These are phyloP conservation scores for Sungouiozyma intestinalis DNA, from an alignment of 805 yeast genomes.

Conservation along the genomic window DNA sequence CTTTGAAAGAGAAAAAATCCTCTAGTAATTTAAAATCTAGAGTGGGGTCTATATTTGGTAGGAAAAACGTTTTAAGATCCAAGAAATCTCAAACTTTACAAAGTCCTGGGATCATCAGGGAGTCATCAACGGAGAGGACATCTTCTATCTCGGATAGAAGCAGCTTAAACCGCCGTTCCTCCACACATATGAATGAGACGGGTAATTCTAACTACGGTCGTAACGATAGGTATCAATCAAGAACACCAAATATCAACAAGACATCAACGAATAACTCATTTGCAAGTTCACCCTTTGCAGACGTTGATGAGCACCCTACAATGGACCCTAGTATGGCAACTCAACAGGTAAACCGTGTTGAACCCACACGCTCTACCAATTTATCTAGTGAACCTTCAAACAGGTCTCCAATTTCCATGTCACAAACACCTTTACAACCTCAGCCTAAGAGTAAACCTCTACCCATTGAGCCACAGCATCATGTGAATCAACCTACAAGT, in stretches of 20 bases:
- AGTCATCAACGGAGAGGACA: conserved; percentile 1
- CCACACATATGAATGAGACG: neutral
- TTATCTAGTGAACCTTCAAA: conserved; percentile 1
- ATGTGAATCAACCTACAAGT: conserved; percentile 14
- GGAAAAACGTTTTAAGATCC: conserved; percentile 40
- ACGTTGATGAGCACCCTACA: neutral
- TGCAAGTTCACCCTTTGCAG: conserved; percentile 1
- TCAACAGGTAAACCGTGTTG: neutral
- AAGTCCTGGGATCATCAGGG: conserved; percentile 5
- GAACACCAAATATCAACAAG: neutral
- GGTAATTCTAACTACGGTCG: neutral
- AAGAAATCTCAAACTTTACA: conserved; percentile 10
- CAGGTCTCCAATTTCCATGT: conserved; percentile 16
- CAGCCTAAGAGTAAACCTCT: conserved; percentile 19
- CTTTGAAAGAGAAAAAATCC: conserved; percentile 24
- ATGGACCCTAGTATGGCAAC: neutral
- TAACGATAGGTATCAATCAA: neutral
- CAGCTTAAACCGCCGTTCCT: neutral
- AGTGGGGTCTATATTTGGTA: conserved; percentile 66
- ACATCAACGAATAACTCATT: neutral
- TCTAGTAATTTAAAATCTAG: conserved; percentile 45
- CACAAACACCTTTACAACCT: conserved; percentile 31
- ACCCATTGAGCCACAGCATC: conserved; percentile 11
- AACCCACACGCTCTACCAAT: neutral
- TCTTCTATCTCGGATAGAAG: neutral